A percentile compares a stretch with the other conserved stretches of the same genome.
Conservation (phyloP, 2,329 filamentous ascomycete genomes). For the Verticillium albo-atrum region DNA sequence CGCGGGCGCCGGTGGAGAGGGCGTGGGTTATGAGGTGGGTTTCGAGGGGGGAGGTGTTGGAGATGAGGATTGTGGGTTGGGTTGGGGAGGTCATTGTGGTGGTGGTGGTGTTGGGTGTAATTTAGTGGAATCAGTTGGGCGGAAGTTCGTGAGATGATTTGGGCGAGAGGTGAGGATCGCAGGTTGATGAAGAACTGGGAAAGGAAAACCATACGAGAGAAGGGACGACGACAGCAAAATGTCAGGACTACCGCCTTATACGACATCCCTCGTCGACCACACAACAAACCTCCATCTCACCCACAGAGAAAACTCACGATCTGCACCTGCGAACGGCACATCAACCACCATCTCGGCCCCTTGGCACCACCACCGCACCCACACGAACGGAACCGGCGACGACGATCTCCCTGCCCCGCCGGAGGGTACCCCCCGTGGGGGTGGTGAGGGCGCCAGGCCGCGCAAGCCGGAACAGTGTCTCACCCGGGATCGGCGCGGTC, state of each 20-base stretch:
- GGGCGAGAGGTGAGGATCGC: not conserved
- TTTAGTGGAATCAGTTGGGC: too few relatives aligned
- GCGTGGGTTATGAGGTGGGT: constrained; percentile 17
- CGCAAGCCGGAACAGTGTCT: not conserved
- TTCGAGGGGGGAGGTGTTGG: constrained; percentile 18
- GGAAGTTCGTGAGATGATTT: too few relatives aligned
- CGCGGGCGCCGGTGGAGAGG: constrained; percentile 9
- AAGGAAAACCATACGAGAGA: too few relatives aligned
- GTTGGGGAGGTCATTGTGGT: constrained; percentile 12
- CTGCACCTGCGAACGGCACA: not conserved
- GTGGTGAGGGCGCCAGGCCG: not conserved
- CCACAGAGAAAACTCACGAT: not conserved
- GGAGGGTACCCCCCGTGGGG: not conserved
- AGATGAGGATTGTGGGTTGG: constrained; percentile 22
- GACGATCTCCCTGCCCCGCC: not conserved
- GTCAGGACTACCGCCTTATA: too few relatives aligned
- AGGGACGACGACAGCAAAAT: not conserved
- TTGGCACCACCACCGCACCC: not conserved
- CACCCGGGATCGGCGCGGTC: not conserved
- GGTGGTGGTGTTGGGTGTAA: not conserved
- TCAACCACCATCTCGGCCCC: not conserved
- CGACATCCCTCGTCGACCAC: not conserved
- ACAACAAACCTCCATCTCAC: not conserved
- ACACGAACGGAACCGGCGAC: not conserved
- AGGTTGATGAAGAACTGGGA: too few relatives aligned